A percentile compares a stretch with the other conserved stretches of the same genome.
Conservation (phyloP, 139 green algal genomes). For the Chlorokybus atmophyticus region DNA sequence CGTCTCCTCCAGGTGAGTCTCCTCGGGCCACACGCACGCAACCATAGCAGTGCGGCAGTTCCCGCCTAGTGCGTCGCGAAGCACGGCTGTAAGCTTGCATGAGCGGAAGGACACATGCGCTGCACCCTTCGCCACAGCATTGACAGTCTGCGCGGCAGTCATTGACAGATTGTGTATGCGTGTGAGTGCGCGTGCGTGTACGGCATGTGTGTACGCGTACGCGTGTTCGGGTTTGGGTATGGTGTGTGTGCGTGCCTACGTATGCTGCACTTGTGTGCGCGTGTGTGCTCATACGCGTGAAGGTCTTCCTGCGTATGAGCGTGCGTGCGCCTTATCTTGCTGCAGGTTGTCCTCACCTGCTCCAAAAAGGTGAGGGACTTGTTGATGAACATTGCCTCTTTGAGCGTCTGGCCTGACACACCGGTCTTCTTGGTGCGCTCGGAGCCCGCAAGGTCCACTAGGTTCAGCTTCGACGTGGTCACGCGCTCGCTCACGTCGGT, state of each 20-base stretch:
- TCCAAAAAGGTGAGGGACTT: constrained; percentile 69
- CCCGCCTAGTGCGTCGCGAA: constrained; percentile 57
- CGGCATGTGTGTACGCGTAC: no score
- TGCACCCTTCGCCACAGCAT: constrained; percentile 42
- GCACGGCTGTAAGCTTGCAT: constrained; percentile 58
- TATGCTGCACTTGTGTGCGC: no score
- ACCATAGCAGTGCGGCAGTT: constrained; percentile 69
- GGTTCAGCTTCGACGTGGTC: constrained; percentile 36
- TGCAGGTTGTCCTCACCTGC: constrained; percentile 10
- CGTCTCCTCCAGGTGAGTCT: constrained; percentile 50
- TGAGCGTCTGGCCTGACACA: constrained; percentile 34
- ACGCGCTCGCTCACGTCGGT: constrained; percentile 41
- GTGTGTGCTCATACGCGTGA: not conserved
- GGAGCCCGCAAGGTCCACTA: constrained; percentile 63
- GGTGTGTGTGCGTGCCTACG: no score
- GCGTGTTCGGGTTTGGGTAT: no score
- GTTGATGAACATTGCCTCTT: constrained; percentile 71
- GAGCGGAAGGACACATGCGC: constrained; percentile 56
- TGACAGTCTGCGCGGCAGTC: constrained; percentile 42
- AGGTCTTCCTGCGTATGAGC: not conserved
- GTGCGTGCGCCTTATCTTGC: not conserved
- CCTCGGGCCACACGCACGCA: constrained; percentile 56
- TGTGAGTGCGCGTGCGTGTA: no score
- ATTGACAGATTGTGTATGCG: not conserved
- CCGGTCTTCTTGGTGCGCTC: constrained; percentile 67